Evolutionary conservation across 352 stramenopile genomes (phyloP), one percentile per base, ranked within the genome.

Genomic region (Pythium biforme): DNA sequence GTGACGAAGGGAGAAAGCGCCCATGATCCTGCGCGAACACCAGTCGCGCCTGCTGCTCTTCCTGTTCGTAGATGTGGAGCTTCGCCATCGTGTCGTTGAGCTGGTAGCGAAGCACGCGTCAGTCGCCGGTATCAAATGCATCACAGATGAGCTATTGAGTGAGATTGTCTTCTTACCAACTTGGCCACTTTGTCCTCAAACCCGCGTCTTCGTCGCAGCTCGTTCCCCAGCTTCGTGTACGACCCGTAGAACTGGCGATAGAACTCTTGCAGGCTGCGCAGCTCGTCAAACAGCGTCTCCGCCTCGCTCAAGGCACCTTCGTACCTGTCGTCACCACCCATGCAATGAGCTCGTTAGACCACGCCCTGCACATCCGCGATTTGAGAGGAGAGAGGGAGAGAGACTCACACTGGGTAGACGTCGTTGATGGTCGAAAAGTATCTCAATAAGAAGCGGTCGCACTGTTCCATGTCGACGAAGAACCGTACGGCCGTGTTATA

Each of bases 401-500:
- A 47, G 49, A 75, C 79, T 52, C 64, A 94, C 82, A 90, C 76
- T 15, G 81, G 76, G 40, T 90, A 79, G 17, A 90, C 85, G 50
- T 93, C 83, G 66, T 93, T 92, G 73, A 95, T 93, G 8, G 76
- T 90, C 10, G 81, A 88, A 59, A 93, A 95, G 25, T 91, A 90
- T 23, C 78, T 64, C 20, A 92, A 54, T 31, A 95, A 71, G 29
- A 87, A 87, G 3, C 83, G 79, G 55, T 95, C 86, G 46, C 86
- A 93, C 64, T 95, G 86, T 73, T 95, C 86, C 83, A 93, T 95
- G 58, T 95, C 84, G 40, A 95, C 83, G 51, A 93, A 95, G 53
- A 90, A 92, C 17, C 70, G 75, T 14, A 87, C 77, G 33, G 77
- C 73, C 23, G 58, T 54, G 23, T 84, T 72, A 39, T 87, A 87